Evolutionary conservation across 2,329 filamentous ascomycete genomes (phyloP), one percentile per base, ranked within the genome.

Genomic region (Paracorniculantispora psalliotae): DNA sequence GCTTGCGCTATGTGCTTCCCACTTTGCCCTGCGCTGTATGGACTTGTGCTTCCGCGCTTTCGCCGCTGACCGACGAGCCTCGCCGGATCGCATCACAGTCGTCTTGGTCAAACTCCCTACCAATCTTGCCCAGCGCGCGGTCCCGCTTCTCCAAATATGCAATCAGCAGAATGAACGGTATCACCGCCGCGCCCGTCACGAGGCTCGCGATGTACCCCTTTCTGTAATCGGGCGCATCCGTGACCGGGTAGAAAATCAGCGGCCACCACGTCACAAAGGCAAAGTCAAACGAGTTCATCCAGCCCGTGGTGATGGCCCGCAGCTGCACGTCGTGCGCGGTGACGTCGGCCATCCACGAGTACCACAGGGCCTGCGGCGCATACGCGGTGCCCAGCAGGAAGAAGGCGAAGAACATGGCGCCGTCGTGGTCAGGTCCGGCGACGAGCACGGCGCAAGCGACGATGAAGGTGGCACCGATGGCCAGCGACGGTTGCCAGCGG

Each of bases 281-380:
- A 61, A 75, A 76, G 55, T 76, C 74, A 35, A 75, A 76, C 8
- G 72, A 74, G 59, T 76, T 76, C 73, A 75, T 75, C 50, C 74
- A 75, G 0, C 74, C 74, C 0, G 75, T 78, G 2, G 75, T 76
- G 47, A 78, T 75, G 1, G 75, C 75, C 0, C 75, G 68, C 2
- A 78, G 68, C 44, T 77, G 75, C 9, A 73, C 57, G 21, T 73
- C 72, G 28, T 74, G 71, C 3, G 69, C 67, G 8, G 72, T 74
- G 8, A 78, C 64, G 55, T 78, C 75, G 0, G 75, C 75, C 73
- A 78, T 76, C 76, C 76, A 78, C 0, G 73, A 72, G 61, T 78
- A 78, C 76, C 76, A 78, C 19, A 78, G 65, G 4, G 76, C 76
- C 59, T 78, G 76, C 1, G 75, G 76, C 2, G 76, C 75, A 56